phyloP scores from a whole-genome alignment of 1,284 basidiomycete genomes.

The Cerioporus squamosus region DNA sequence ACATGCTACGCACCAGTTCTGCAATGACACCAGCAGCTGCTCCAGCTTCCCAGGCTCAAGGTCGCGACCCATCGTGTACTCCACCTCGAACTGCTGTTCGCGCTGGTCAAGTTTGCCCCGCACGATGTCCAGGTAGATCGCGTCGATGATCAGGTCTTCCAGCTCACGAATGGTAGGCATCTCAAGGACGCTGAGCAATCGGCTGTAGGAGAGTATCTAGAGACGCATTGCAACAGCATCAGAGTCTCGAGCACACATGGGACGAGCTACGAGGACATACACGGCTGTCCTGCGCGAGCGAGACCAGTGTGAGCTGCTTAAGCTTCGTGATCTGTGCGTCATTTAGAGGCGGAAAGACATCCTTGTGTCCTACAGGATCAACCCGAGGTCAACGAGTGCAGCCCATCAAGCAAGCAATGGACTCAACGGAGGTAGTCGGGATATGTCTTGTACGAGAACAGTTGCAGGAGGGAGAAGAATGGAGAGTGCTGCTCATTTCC shows the following conservation, averaged over 20 bases:
- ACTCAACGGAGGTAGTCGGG: slow-evolving; percentile 67
- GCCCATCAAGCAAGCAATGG: not conserved
- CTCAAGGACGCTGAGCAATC: slow-evolving; percentile 68
- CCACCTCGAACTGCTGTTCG: slow-evolving; percentile 83
- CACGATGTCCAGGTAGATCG: slow-evolving; percentile 89
- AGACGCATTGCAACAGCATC: not conserved
- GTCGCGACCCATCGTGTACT: slow-evolving; percentile 91
- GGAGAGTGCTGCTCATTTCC: slow-evolving; percentile 64
- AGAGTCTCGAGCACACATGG: not conserved
- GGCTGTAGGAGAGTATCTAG: slow-evolving; percentile 77
- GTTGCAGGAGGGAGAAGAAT: slow-evolving; percentile 68
- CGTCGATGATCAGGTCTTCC: slow-evolving; percentile 95
- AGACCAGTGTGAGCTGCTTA: slow-evolving; percentile 89
- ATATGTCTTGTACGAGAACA: slow-evolving; percentile 91
- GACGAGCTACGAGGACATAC: slow-evolving; percentile 47
- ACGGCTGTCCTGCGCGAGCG: slow-evolving; percentile 73
- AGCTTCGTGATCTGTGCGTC: slow-evolving; percentile 82
- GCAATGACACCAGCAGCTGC: slow-evolving; percentile 60
- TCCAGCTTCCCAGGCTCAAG: slow-evolving; percentile 72
- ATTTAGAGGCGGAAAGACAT: slow-evolving; percentile 69
- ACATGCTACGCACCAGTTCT: slow-evolving; percentile 66
- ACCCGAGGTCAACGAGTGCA: not conserved
- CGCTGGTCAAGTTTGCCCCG: slow-evolving; percentile 93
- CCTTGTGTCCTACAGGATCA: slow-evolving; percentile 57
- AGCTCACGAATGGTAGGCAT: slow-evolving; percentile 81